Conservation (phyloP, 495 filamentous ascomycete species). For the Trichocladium antarcticum region DNA sequence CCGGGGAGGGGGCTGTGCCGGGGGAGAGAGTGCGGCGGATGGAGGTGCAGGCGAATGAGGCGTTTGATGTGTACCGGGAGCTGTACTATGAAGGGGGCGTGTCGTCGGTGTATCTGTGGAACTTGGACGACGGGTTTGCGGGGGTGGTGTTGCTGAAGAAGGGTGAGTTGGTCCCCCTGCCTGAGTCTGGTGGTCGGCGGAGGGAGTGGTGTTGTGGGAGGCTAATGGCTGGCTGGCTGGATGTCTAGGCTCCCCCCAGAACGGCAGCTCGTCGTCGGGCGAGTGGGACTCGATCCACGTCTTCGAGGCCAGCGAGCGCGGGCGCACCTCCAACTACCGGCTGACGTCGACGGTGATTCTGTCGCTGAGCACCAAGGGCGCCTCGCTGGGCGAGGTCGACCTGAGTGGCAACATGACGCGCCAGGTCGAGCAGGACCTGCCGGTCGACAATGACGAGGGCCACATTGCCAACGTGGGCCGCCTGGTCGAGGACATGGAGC, state of each 20-base stretch:
- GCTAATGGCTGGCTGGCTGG: background rate
- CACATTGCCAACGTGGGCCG: slow-evolving; percentile 93
- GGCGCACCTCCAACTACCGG: slow-evolving; percentile 88
- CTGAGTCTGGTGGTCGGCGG: too few species aligned
- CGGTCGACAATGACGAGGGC: slow-evolving; percentile 78
- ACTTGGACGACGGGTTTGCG: slow-evolving; percentile 95
- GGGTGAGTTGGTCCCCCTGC: too few species aligned
- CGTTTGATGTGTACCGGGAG: slow-evolving; percentile 93
- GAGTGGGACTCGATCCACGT: slow-evolving; percentile 99
- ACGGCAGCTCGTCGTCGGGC: slow-evolving; percentile 58
- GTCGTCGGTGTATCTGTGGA: slow-evolving; percentile 95
- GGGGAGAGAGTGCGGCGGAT: slow-evolving; percentile 83
- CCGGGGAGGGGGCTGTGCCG: slow-evolving; percentile 58
- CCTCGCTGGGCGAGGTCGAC: slow-evolving; percentile 77
- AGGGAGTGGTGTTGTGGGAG: too few species aligned
- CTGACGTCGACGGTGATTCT: slow-evolving; percentile 95
- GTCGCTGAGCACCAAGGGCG: slow-evolving; percentile 59
- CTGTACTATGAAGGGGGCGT: slow-evolving; percentile 97
- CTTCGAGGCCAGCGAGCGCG: slow-evolving; percentile 87
- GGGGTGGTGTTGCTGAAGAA: slow-evolving; percentile 95
- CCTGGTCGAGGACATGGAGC: slow-evolving; percentile 98
- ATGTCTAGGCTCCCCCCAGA: slow-evolving; percentile 21
- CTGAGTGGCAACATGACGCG: slow-evolving; percentile 95
- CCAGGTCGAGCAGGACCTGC: slow-evolving; percentile 82
- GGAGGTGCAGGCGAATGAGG: slow-evolving; percentile 87